phyloP scores from a whole-genome alignment of 73 alveolate genomes.

The Uronychia setigera region DNA sequence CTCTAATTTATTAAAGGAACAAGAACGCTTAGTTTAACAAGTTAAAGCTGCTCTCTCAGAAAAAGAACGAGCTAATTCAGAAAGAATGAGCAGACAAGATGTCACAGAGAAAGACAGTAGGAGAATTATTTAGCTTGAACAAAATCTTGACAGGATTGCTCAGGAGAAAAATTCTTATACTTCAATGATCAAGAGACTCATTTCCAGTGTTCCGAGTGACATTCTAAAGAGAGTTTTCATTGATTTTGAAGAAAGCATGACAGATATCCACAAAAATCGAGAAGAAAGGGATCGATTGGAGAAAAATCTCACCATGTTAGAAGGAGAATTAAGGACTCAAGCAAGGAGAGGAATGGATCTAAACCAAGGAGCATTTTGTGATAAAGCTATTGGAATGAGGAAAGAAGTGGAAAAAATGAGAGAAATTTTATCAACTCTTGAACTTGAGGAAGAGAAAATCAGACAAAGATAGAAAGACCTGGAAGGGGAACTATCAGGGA shows the following conservation, averaged over 20 bases:
- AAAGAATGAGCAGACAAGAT: constrained; percentile 17
- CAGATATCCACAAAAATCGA: background rate
- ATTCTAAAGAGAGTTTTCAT: background rate
- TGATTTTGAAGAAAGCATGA: background rate
- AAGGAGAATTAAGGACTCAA: background rate
- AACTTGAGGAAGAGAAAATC: background rate
- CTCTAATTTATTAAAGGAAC: constrained; percentile 27
- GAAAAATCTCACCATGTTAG: background rate
- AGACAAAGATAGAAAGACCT: background rate
- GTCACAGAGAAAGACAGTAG: constrained; percentile 5
- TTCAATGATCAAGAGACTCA: background rate
- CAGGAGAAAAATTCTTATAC: background rate
- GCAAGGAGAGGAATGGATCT: background rate
- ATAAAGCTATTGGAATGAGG: background rate
- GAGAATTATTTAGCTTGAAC: constrained; percentile 17
- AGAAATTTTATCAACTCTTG: background rate
- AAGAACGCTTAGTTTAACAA: constrained; percentile 43
- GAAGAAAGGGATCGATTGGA: background rate
- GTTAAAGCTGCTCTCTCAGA: constrained; percentile 28
- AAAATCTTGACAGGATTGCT: background rate
- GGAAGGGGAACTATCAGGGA: background rate
- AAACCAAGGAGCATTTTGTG: background rate
- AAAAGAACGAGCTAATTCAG: constrained; percentile 24
- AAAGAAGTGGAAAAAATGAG: background rate
- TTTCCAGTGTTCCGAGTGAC: background rate